A percentile compares a stretch with the other conserved stretches of the same genome.
Conservation (phyloP, 2,329 filamentous ascomycete species). For the Colletotrichum sp. region DNA sequence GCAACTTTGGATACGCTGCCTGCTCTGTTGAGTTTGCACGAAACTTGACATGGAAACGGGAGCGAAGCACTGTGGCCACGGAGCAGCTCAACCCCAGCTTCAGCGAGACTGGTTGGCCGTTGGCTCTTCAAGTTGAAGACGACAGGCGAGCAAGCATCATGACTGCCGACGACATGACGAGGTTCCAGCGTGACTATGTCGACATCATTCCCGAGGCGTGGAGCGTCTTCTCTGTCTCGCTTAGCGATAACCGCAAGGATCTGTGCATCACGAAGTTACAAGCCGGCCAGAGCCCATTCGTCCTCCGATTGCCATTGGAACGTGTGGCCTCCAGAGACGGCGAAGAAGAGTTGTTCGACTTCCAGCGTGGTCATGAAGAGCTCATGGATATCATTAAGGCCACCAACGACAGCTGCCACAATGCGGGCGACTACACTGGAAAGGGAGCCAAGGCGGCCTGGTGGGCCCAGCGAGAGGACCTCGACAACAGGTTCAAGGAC, state of each 20-base stretch:
- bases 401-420: constrained; percentile 85
- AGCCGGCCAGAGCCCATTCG: constrained; percentile 77
- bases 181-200: constrained; percentile 81
- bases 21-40: constrained; percentile 74
- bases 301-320: constrained; percentile 84
- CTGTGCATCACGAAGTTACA: constrained; percentile 89
- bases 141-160: constrained; percentile 49
- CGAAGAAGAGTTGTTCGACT: constrained; percentile 81
- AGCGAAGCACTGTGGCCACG: constrained; percentile 51
- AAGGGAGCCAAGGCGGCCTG: constrained; percentile 82
- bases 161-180: constrained; percentile 56
- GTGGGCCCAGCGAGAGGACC: constrained; percentile 85
- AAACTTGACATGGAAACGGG: constrained; percentile 71
- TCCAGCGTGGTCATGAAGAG: constrained; percentile 79
- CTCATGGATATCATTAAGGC: constrained; percentile 81
- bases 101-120: constrained; percentile 41
- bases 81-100: constrained; percentile 22
- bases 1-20: constrained; percentile 63
- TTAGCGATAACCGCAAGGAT: constrained; percentile 84
- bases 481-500: constrained; percentile 79
- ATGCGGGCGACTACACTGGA: constrained; percentile 68
- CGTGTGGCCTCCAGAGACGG: constrained; percentile 81
- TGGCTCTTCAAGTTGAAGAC: constrained; percentile 23
- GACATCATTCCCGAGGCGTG: constrained; percentile 84
- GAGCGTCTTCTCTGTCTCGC: constrained; percentile 84